Evolutionary conservation across 2,329 filamentous ascomycete genomes (phyloP).

Genomic region (Curvularia lunata): DNA sequence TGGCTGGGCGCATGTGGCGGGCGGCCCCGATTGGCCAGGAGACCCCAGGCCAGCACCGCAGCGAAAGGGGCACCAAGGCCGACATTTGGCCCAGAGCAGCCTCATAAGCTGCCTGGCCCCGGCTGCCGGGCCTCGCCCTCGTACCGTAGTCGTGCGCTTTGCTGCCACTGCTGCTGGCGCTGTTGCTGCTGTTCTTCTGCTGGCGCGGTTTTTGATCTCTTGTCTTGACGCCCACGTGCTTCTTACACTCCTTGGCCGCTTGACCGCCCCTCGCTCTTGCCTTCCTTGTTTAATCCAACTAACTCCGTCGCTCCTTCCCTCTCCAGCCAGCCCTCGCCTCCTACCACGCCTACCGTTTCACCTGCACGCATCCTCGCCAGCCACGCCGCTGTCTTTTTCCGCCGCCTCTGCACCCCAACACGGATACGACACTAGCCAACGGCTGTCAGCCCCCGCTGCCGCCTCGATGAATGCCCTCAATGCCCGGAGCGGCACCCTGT

Average conservation of each 20-base stretch:
- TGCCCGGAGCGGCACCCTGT: constrained; percentile 49
- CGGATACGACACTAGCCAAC: constrained; percentile 27
- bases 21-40: constrained; percentile 29
- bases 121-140: constrained; percentile 8
- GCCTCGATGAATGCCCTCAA: constrained; percentile 37
- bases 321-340: constrained; percentile 19
- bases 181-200: constrained; percentile 11
- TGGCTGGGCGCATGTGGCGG: constrained; percentile 4
- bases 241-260: constrained; percentile 21
- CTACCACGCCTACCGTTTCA: constrained; percentile 26
- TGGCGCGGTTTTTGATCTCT: constrained; percentile 4
- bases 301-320: constrained; percentile 19
- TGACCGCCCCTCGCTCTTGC: not conserved
- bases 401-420: constrained; percentile 13
- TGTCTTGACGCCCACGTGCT: constrained; percentile 23
- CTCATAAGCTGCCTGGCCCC: constrained; percentile 26
- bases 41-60: constrained; percentile 24
- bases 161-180: constrained; percentile 16
- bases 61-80: constrained; percentile 38
- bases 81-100: constrained; percentile 28
- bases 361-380: constrained; percentile 15
- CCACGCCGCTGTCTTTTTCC: constrained; percentile 11
- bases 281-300: constrained; percentile 8
- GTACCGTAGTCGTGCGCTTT: constrained; percentile 2
- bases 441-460: constrained; percentile 25